Evolutionary conservation across 257 asterid species (phyloP).

Genomic region (Solanum pinnatisectum): DNA sequence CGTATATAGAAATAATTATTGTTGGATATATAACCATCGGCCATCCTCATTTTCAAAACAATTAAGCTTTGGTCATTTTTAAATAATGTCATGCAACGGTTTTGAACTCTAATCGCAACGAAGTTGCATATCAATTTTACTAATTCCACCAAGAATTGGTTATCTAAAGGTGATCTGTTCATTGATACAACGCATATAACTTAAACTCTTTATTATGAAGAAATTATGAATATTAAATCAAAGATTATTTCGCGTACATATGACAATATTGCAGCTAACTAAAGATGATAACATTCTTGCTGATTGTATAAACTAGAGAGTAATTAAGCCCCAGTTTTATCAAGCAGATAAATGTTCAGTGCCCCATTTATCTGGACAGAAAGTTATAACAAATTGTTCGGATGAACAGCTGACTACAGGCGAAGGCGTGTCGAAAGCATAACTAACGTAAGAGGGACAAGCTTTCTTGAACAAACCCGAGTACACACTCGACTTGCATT

Average conservation of each 20-base stretch:
- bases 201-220: neutral
- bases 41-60: neutral
- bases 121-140: neutral
- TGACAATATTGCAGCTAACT: neutral
- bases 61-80: neutral
- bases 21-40: neutral
- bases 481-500: slow-evolving; percentile 52
- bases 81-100: neutral
- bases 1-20: neutral
- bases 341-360: neutral
- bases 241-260: neutral
- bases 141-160: neutral
- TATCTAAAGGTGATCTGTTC: neutral
- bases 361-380: slow-evolving; percentile 70
- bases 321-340: neutral
- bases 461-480: slow-evolving; percentile 63
- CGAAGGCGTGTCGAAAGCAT: slow-evolving; percentile 54
- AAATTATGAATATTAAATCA: neutral
- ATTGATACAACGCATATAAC: neutral
- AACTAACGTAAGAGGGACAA: slow-evolving; percentile 62
- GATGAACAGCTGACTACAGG: slow-evolving; percentile 52
- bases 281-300: neutral
- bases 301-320: neutral
- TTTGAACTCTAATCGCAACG: neutral
- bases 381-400: slow-evolving; percentile 44